Base-by-base conservation (phyloP, 306 rosid species). In the Lathyrus tuberosus region DNA sequence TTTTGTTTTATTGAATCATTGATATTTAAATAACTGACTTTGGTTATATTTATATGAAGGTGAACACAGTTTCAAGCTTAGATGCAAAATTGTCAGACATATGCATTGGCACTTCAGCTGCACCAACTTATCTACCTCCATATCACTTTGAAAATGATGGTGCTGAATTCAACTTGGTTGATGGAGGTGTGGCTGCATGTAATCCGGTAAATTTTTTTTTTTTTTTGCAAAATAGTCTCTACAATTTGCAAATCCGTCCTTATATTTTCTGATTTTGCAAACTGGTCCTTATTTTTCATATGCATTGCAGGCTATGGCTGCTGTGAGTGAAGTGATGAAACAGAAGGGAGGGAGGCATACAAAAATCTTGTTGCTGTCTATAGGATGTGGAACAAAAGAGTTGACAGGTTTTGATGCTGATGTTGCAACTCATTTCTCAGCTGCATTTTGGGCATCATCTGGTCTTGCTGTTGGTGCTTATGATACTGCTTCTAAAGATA, bases 51-150 rank as follows among this genome's bases (percentile, higher is more conserved):
- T 9, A 14, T 1, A 15, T 65, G 81, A 52, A 79, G 83, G 1
- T 69, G n/a, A 14, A 37, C 47, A 3, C 0, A 56, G 2, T 1
- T 46, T 54, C 56, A 0, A 54, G 46, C 38, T 10, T 70, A 26
- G 30, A 79, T 47, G 79, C 71, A 4, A 53, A 69, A 11, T 16
- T 74, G 44, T 73, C 79, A 14, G 73, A 79, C 14, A 79, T 79
- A 68, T 6, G 51, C 64, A 26, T 79, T 12, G 79, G 63, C 10
- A 74, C 83, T 5, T 62, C 79, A 54, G 79, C 83, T 15, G 71
- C 69, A 44, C 73, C 83, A 30, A 62, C 76, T 0, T 20, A 5
- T 33, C 24, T 77, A 22, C 80, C 80, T 14, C 69, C 80, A 9
- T n/a, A 47, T 40, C 30, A 69, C 44, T 80, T 75, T 20, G 1